Conservation (phyloP, 768 basidiomycete species). For the Antrodiella citrinella region DNA sequence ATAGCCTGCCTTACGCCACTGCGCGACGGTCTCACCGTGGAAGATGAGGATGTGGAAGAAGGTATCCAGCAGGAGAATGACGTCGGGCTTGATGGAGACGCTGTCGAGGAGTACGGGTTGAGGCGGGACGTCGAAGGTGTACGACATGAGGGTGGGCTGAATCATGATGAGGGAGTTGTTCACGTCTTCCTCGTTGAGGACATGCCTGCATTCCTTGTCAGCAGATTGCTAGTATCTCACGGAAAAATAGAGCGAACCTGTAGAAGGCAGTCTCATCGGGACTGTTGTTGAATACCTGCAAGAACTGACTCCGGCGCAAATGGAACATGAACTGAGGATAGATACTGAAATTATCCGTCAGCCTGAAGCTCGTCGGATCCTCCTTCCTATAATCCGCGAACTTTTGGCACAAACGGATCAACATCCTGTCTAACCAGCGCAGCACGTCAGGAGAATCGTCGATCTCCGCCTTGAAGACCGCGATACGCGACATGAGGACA, state of each 20-base stretch:
- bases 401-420: conserved; percentile 97
- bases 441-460: conserved; percentile 96
- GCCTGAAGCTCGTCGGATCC: conserved; percentile 87
- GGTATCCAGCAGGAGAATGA: conserved; percentile 92
- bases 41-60: conserved; percentile 99
- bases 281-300: conserved; percentile 99
- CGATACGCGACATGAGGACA: conserved; percentile 96
- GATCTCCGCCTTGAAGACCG: conserved; percentile 98
- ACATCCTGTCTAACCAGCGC: conserved; percentile 96
- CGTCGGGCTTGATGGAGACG: conserved; percentile 95
- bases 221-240: background rate
- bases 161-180: conserved; percentile 99
- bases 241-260: conserved; percentile 61
- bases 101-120: conserved; percentile 96
- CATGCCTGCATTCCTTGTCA: conserved; percentile 50
- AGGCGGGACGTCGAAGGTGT: conserved; percentile 84
- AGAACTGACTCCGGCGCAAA: conserved; percentile 90
- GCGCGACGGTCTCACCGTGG: conserved; percentile 94
- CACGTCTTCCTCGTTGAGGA: conserved; percentile 94
- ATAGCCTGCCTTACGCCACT: conserved; percentile 97
- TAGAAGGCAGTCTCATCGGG: conserved; percentile 99
- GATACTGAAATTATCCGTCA: conserved; percentile 94
- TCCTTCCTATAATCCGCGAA: conserved; percentile 99
- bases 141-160: conserved; percentile 98
- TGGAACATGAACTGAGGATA: conserved; percentile 99